phyloP scores from a whole-genome alignment of 2,329 filamentous ascomycete genomes.

The Alternaria atra region DNA sequence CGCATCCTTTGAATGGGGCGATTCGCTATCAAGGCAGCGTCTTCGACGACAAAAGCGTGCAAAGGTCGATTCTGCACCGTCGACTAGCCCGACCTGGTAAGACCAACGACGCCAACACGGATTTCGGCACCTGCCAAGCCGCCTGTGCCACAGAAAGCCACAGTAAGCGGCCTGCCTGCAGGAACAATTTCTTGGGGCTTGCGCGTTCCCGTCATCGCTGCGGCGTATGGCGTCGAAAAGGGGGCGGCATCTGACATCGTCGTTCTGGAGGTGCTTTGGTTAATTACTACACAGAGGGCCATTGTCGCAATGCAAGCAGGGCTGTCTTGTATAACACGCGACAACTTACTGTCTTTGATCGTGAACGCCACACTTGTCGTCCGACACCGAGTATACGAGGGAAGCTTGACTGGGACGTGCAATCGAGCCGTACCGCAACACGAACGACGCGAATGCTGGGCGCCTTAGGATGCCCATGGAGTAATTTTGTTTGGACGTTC shows the following conservation, averaged over 20 bases:
- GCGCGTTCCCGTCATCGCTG: constrained; percentile 10
- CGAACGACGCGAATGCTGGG: background rate
- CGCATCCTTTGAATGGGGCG: background rate
- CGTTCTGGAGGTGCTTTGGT: no score
- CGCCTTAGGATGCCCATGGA: background rate
- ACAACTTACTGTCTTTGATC: background rate
- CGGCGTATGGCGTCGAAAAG: background rate
- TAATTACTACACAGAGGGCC: background rate
- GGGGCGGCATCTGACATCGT: background rate
- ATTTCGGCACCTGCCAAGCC: constrained; percentile 27
- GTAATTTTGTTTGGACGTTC: background rate
- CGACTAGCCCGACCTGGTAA: constrained; percentile 14
- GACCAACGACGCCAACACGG: constrained; percentile 19
- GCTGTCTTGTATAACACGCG: background rate
- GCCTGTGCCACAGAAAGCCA: constrained; percentile 18
- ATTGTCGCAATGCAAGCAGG: background rate
- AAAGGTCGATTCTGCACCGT: constrained; percentile 1
- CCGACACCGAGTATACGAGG: background rate
- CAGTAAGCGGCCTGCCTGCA: constrained; percentile 16
- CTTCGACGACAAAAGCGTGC: background rate
- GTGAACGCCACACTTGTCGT: background rate
- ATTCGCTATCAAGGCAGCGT: background rate
- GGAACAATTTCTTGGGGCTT: constrained; percentile 19
- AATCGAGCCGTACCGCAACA: constrained; percentile 9
- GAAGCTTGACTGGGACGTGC: constrained; percentile 4